Base-by-base conservation (phyloP, 208 protist genomes). In the Trypanosomatidae sp. region DNA sequence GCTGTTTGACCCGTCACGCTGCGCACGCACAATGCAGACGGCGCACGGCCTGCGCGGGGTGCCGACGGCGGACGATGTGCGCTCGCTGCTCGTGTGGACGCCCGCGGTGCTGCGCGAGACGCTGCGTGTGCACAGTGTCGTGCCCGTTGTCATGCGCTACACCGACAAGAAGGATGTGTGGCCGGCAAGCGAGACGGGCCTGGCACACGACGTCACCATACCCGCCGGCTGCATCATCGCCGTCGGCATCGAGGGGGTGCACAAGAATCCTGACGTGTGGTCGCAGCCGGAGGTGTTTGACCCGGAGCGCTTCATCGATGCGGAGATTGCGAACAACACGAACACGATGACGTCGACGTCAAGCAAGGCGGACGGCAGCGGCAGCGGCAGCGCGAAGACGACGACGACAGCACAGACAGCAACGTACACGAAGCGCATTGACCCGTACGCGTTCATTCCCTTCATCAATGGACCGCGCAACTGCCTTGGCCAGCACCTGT, bases 381-480 rank as follows among this genome's bases (percentile, higher is more conserved):
- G 2, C 4, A n/a, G n/a, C n/a, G n/a, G n/a, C n/a, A n/a, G n/a
- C n/a, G n/a, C 11, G n/a, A 35, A 35, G 30, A 46, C 51, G 56
- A 44, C 24, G 40, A 43, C 32, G 49, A 38, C 66, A n/a, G 57
- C 64, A 26, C 74, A 64, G 40, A 43, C 32, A 47, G 39, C 66
- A n/a, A 60, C 64, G 32, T 77, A 64, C 48, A 30, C 72, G 32
- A 80, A 82, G 53, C 54, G 49, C 33, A 83, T 89, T 48, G 79
- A 93, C 48, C 84, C 84, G 6, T 93, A 80, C 55, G 71, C 75
- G 15, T 95, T 85, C 59, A 78, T 95, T 46, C 88, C 88, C 6
- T 95, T 95, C 54, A 95, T 95, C 54, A 90, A 89, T 45, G 88
- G 88, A 2, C 88, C 88, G 1, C 83, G 84, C 56, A 92, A 95